Evolutionary conservation across 176 grass and related monocot species (phyloP).

Genomic region (Otatea glauca): DNA sequence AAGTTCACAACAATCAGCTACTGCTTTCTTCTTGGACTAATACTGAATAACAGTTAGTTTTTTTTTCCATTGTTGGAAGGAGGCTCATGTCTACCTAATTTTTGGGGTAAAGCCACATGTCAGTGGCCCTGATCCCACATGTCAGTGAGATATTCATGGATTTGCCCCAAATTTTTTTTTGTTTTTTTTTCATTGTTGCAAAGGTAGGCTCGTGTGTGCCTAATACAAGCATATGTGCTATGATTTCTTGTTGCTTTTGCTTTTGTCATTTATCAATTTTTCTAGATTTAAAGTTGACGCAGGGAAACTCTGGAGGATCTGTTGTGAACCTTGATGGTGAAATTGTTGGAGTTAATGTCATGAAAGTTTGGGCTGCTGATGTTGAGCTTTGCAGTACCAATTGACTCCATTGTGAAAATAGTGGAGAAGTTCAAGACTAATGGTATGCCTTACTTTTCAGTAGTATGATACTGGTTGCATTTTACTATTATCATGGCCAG

Average conservation of each 20-base stretch:
- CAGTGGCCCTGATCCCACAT: no score
- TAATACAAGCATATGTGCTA: slow-evolving; percentile 3
- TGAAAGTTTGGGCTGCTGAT: slow-evolving; percentile 65
- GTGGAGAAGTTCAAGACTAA: slow-evolving; percentile 77
- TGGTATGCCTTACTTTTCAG: slow-evolving; percentile 48
- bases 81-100: no score
- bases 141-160: no score
- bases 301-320: slow-evolving; percentile 89
- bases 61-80: background rate
- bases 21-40: slow-evolving; percentile 23
- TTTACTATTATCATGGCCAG: slow-evolving; percentile 23
- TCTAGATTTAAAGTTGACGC: slow-evolving; percentile 15
- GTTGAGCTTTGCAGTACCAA: slow-evolving; percentile 86
- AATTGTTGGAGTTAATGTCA: slow-evolving; percentile 82
- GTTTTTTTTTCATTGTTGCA: background rate
- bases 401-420: slow-evolving; percentile 75
- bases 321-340: slow-evolving; percentile 91
- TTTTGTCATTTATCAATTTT: slow-evolving; percentile 10
- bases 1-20: background rate
- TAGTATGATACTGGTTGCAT: background rate
- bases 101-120: no score
- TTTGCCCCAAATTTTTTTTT: no score
- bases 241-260: slow-evolving; percentile 16
- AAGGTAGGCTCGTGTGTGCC: background rate
- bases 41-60: slow-evolving; percentile 25